Evolutionary conservation across 345 rosid species (phyloP).

Genomic region (Isatis tinctoria): DNA sequence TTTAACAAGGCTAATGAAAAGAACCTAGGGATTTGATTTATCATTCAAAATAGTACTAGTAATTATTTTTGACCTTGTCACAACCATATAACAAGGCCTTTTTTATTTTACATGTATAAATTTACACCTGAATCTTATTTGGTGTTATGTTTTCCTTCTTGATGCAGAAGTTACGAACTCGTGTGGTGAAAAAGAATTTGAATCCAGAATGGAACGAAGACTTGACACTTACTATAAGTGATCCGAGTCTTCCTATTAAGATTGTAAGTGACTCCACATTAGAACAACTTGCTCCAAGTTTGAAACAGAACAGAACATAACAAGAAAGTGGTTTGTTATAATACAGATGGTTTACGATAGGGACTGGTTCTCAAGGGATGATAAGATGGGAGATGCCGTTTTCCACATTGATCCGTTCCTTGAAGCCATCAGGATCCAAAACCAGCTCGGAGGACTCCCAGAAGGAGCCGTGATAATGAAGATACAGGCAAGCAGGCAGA

Average conservation of each 20-base stretch:
- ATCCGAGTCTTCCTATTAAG: slow-evolving; percentile 57
- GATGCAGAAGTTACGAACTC: slow-evolving; percentile 68
- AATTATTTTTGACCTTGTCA: neutral
- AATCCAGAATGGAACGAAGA: slow-evolving; percentile 92
- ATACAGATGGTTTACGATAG: slow-evolving; percentile 64
- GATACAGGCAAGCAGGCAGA: slow-evolving; percentile 43
- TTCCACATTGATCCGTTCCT: slow-evolving; percentile 44
- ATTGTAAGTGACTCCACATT: slow-evolving; percentile 44
- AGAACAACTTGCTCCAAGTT: neutral
- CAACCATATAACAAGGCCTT: neutral
- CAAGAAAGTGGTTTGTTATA: neutral
- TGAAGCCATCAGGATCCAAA: slow-evolving; percentile 44
- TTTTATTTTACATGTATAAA: neutral
- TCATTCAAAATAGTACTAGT: neutral
- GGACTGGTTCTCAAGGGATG: slow-evolving; percentile 63
- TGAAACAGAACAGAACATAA: neutral
- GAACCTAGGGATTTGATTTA: neutral
- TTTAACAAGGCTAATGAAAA: neutral
- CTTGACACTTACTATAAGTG: slow-evolving; percentile 60
- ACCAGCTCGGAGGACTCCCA: slow-evolving; percentile 32
- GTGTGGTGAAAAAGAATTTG: slow-evolving; percentile 52
- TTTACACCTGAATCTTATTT: neutral
- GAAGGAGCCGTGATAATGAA: slow-evolving; percentile 51
- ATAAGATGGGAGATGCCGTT: slow-evolving; percentile 85
- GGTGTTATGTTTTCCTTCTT: neutral